Conservation (phyloP, 1,139 yeast species). For the Saccharomyces hybrid region DNA sequence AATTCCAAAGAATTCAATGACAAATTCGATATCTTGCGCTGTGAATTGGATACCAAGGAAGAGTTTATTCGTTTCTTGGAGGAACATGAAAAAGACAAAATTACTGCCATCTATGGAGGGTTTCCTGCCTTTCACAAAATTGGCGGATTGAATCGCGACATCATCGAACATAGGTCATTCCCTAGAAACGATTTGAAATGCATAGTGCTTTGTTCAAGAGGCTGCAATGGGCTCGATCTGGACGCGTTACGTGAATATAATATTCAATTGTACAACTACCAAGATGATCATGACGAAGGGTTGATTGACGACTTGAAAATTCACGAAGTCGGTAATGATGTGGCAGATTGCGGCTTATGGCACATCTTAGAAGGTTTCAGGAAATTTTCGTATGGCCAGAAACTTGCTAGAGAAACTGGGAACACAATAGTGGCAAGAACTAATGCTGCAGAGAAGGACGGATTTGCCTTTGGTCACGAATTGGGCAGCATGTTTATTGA, state of each 20-base stretch:
- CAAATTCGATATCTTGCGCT: conserved; percentile 12
- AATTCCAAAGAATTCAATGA: conserved; percentile 9
- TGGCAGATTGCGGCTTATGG: conserved; percentile 73
- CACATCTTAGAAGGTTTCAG: conserved; percentile 61
- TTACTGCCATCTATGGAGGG: conserved; percentile 28
- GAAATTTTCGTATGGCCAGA: conserved; percentile 37
- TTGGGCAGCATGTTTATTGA: conserved; percentile 34
- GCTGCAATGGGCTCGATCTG: conserved; percentile 25
- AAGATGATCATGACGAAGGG: conserved; percentile 14
- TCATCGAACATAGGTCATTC: conserved; percentile 19
- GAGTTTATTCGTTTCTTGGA: conserved; percentile 16
- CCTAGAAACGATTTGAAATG: conserved; percentile 20
- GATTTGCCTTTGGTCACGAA: conserved; percentile 40
- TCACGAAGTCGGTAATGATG: conserved; percentile 41
- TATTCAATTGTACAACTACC: conserved; percentile 23
- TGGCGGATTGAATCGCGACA: conserved; percentile 25
- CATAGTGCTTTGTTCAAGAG: conserved; percentile 28
- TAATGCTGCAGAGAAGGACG: conserved; percentile 23
- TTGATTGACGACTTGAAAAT: conserved; percentile 7
- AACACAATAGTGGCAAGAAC: conserved; percentile 37
- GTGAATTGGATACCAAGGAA: conserved; percentile 14
- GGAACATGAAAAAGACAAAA: conserved; percentile 12
- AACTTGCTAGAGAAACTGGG: conserved; percentile 32
- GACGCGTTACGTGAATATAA: conserved; percentile 16
- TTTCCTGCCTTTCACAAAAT: conserved; percentile 26